These are phyloP conservation scores for Fraxinus ornus DNA, from an alignment of 305 asterid species.

Conservation along the genomic window DNA sequence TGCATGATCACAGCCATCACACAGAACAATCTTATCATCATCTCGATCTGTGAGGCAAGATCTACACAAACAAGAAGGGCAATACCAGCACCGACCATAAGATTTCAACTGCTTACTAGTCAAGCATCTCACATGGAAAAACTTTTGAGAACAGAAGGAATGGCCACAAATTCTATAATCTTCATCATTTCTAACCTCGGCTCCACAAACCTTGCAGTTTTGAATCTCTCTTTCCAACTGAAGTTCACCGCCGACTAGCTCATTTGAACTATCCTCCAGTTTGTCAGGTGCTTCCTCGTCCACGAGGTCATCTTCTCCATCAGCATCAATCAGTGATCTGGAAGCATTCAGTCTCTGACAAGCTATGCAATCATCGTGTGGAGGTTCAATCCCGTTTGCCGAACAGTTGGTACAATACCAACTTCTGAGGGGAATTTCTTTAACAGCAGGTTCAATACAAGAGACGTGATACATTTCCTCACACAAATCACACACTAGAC, in stretches of 20 bases:
- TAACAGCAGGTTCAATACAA: constrained; percentile 69
- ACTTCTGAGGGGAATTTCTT: constrained; percentile 63
- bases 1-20: constrained; percentile 94
- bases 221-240: constrained; percentile 10
- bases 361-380: constrained; percentile 71
- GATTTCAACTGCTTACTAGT: constrained; percentile 59
- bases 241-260: constrained; percentile 31
- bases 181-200: constrained; percentile 41
- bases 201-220: constrained; percentile 62
- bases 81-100: constrained; percentile 74
- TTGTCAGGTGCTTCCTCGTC: constrained; percentile 34
- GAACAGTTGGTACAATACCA: constrained; percentile 85
- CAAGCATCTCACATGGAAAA: constrained; percentile 78
- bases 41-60: constrained; percentile 69
- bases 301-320: constrained; percentile 35
- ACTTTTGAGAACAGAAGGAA: constrained; percentile 74
- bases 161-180: constrained; percentile 70
- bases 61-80: constrained; percentile 94
- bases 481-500: constrained; percentile 85
- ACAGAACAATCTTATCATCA: constrained; percentile 79
- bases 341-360: constrained; percentile 59
- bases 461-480: constrained; percentile 81
- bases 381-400: constrained; percentile 56
- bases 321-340: constrained; percentile 27
- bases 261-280: constrained; percentile 60